Evolutionary conservation across 805 yeast species (phyloP).

Genomic region (Vanderwaltozyma verrucispora): DNA sequence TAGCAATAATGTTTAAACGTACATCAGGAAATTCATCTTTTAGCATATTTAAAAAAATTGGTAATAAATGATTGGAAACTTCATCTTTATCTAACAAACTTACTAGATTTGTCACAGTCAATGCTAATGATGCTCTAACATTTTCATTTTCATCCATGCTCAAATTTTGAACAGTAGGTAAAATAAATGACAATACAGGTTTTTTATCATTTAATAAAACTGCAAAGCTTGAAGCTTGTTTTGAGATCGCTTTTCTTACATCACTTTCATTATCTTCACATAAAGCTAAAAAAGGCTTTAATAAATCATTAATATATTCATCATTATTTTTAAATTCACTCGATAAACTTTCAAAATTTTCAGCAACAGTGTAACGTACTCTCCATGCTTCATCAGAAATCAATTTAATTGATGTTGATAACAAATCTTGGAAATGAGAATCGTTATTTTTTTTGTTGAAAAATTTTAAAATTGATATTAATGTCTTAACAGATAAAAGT

Average conservation of each 20-base stretch:
- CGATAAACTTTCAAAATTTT: conserved; percentile 70
- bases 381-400: conserved; percentile 94
- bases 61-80: conserved; percentile 73
- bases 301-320: conserved; percentile 37
- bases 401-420: conserved; percentile 56
- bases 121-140: conserved; percentile 87
- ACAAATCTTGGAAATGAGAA: conserved; percentile 51
- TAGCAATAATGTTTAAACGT: conserved; percentile 84
- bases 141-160: conserved; percentile 87
- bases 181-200: conserved; percentile 49
- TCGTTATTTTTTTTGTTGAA: conserved; percentile 48
- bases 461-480: conserved; percentile 68
- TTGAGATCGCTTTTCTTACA: conserved; percentile 89
- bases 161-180: conserved; percentile 75
- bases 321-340: conserved; percentile 48
- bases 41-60: conserved; percentile 84
- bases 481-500: conserved; percentile 76
- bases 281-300: conserved; percentile 55
- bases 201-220: conserved; percentile 37
- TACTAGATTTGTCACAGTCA: conserved; percentile 77
- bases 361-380: conserved; percentile 97
- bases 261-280: conserved; percentile 94
- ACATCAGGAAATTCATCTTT: conserved; percentile 97
- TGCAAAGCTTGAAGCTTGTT: conserved; percentile 75
- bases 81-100: conserved; percentile 76